Conservation (phyloP, 192 early-diverging fungal species). For the Rhizophagus prolifer region DNA sequence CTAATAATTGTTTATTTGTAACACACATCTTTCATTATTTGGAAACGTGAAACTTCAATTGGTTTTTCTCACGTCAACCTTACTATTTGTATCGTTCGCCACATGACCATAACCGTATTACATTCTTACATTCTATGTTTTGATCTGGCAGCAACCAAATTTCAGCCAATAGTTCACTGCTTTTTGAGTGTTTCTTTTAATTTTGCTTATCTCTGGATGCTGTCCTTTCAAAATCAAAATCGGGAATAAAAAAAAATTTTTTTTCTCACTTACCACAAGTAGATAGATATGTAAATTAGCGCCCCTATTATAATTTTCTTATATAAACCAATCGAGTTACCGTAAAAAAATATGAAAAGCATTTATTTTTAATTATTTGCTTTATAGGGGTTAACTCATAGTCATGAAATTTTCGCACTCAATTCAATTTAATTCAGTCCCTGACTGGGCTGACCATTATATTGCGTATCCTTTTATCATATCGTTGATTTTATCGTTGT, state of each 20-base stretch:
- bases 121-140: too few relatives aligned
- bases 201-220: too few relatives aligned
- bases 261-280: not conserved
- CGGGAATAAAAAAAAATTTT: too few relatives aligned
- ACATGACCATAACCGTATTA: too few relatives aligned
- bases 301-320: not conserved
- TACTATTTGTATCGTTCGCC: not conserved
- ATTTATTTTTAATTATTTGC: not conserved
- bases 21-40: not conserved
- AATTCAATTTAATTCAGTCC: constrained; percentile 88
- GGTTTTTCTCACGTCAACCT: not conserved
- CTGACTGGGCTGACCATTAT: constrained; percentile 82
- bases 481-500: not conserved
- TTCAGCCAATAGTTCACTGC: not conserved
- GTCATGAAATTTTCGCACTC: constrained; percentile 92
- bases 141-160: too few relatives aligned
- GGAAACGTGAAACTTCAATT: not conserved
- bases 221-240: too few relatives aligned
- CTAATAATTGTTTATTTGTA: not conserved
- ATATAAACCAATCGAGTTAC: not conserved
- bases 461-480: constrained; percentile 55
- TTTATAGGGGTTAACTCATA: not conserved
- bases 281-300: not conserved
- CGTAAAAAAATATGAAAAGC: not conserved
- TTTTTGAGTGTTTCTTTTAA: too few relatives aligned